phyloP scores from a whole-genome alignment of 495 filamentous ascomycete species.

The Aspergillus funiculosus region DNA sequence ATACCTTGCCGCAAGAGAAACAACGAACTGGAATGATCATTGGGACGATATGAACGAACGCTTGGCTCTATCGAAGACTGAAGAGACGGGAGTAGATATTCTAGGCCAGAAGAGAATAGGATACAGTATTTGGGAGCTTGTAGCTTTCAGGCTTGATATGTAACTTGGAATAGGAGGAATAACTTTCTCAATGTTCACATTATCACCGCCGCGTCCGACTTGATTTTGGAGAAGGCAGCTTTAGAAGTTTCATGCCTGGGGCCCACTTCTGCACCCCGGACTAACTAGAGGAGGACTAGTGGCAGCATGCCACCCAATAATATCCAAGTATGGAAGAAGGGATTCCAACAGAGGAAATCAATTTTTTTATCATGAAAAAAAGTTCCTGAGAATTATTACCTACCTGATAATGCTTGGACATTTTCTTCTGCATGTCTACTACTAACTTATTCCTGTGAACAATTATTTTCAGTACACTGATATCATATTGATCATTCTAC shows the following conservation, averaged over 20 bases:
- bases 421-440: no score
- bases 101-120: no score
- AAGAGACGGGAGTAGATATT: no score
- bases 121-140: no score
- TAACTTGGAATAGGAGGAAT: no score
- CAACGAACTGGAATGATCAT: conserved; percentile 99
- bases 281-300: conserved; percentile 4
- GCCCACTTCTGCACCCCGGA: conserved; percentile 1
- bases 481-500: neutral
- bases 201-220: neutral
- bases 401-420: no score
- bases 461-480: no score
- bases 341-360: neutral
- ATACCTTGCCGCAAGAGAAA: conserved; percentile 97
- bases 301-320: neutral
- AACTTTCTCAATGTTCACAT: neutral
- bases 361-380: conserved; percentile 3
- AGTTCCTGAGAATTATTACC: no score
- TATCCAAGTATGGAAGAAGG: conserved; percentile 22
- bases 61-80: neutral
- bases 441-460: no score
- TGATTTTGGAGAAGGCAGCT: neutral
- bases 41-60: conserved; percentile 21
- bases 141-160: no score
- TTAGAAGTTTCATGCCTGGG: conserved; percentile 2